Base-by-base conservation (phyloP, 2,329 filamentous ascomycete species). In the Macroventuria anomochaeta region DNA sequence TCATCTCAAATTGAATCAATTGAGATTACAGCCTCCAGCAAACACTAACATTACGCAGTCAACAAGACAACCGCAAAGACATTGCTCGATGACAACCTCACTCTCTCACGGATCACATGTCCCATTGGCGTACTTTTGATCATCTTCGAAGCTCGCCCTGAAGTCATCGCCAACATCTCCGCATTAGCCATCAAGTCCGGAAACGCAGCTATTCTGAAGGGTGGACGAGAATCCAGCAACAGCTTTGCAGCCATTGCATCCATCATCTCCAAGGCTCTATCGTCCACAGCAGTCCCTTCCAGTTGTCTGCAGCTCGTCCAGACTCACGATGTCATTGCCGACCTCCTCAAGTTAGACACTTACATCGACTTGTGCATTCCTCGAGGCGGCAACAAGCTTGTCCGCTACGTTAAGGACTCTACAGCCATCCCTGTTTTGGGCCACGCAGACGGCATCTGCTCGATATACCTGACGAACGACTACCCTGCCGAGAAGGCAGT, bases 141-240 rank as follows among this genome's bases (percentile, higher is more conserved):
- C 77, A 97, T 99, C 70, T 99, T 99, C 71, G 95, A 99, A 78
- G 95, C 95, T 29, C 89, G 95, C 7, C 95, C 95, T 6, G 95
- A 99, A 77, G 95, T 99, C 61, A 97, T 99, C 70, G 95, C 93
- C 71, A 99, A 99, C 76, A 97, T 99, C 70, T 92, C 95, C 58
- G 91, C 93, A 3, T 82, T 99, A 20, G 93, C 95, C 31, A 90
- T 99, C 76, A 99, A 99, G 75, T 97, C 93, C 11, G 95, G 92
- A 67, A 99, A 99, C 75, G 90, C 95, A 29, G 95, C 93, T 44
- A 97, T 99, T 67, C 81, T 99, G 57, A 99, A 99, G 81, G 93
- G 93, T 57, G 95, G 95, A 61, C 96, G 96, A 74, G 95, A 99
- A 77, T 97, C 93, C 0, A 95, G 89, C 17, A 87, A 96, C 71